phyloP scores from a whole-genome alignment of 2,329 filamentous ascomycete genomes.

The Seiridium cupressi region DNA sequence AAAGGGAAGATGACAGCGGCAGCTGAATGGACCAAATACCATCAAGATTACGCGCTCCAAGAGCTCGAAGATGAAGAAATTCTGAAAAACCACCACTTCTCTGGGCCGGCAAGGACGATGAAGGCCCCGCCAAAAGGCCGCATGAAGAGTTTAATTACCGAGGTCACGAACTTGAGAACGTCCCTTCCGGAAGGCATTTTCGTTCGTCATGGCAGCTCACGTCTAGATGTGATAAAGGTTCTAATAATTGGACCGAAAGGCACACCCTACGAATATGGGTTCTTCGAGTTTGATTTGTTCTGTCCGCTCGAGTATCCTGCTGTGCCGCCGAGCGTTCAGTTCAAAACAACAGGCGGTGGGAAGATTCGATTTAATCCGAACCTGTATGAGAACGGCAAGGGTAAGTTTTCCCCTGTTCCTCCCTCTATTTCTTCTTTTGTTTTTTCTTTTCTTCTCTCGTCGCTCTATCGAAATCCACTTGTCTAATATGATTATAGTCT shows the following conservation, averaged over 20 bases:
- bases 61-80: constrained; percentile 34
- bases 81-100: constrained; percentile 11
- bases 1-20: constrained; percentile 8
- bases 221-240: constrained; percentile 49
- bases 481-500: constrained; percentile 29
- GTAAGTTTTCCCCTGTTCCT: constrained; percentile 22
- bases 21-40: constrained; percentile 24
- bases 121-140: constrained; percentile 29
- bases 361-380: constrained; percentile 47
- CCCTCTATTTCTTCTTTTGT: not conserved
- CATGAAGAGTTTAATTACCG: constrained; percentile 45
- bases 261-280: constrained; percentile 52
- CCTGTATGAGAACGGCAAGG: constrained; percentile 45
- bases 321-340: constrained; percentile 37
- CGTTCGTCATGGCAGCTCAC: constrained; percentile 40
- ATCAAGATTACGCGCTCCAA: constrained; percentile 29
- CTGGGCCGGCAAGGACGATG: not conserved
- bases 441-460: not conserved
- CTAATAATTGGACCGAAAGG: constrained; percentile 46
- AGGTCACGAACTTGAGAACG: constrained; percentile 42
- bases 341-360: constrained; percentile 43
- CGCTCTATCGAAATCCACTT: not conserved
- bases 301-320: constrained; percentile 40
- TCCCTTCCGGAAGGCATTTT: constrained; percentile 50
- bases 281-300: constrained; percentile 55